phyloP scores from a whole-genome alignment of 345 rosid species.

The Excoecaria cochinchinensis region DNA sequence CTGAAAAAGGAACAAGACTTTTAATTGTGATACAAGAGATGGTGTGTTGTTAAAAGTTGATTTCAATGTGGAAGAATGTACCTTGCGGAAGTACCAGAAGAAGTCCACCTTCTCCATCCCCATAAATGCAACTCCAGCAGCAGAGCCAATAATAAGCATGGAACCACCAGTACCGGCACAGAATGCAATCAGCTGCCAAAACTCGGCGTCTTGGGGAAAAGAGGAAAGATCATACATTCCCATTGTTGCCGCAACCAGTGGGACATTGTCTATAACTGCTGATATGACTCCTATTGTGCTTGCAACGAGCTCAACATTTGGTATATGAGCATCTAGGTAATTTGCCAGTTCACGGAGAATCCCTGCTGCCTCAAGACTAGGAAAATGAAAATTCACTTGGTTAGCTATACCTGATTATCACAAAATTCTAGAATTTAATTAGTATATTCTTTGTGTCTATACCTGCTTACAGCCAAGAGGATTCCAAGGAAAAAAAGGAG shows the following conservation, averaged over 20 bases:
- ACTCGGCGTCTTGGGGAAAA: conserved; percentile 77
- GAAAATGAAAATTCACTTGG: conserved; percentile 11
- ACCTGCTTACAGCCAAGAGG: conserved; percentile 93
- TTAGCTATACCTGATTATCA: background rate
- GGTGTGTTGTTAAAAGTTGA: background rate
- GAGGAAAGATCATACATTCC: conserved; percentile 93
- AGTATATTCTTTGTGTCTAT: background rate
- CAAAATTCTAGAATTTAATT: background rate
- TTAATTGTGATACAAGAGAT: background rate
- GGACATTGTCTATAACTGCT: conserved; percentile 88
- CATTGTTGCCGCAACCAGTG: conserved; percentile 94
- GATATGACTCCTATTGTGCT: conserved; percentile 83
- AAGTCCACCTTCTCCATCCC: conserved; percentile 99
- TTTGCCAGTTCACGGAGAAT: conserved; percentile 87
- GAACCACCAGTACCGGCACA: conserved; percentile 98
- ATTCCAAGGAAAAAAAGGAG: conserved; percentile 93
- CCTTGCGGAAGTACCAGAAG: conserved; percentile 96
- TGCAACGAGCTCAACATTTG: conserved; percentile 70
- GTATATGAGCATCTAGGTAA: conserved; percentile 81
- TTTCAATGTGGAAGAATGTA: conserved; percentile 13
- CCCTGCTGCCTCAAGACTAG: conserved; percentile 92
- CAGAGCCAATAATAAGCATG: conserved; percentile 88
- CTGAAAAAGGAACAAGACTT: conserved; percentile 34
- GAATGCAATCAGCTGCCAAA: conserved; percentile 93
- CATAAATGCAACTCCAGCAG: conserved; percentile 97